Evolutionary conservation across 2,329 filamentous ascomycete species (phyloP), one percentile per base, ranked within the genome.

Genomic region (Lecanosticta acicola): DNA sequence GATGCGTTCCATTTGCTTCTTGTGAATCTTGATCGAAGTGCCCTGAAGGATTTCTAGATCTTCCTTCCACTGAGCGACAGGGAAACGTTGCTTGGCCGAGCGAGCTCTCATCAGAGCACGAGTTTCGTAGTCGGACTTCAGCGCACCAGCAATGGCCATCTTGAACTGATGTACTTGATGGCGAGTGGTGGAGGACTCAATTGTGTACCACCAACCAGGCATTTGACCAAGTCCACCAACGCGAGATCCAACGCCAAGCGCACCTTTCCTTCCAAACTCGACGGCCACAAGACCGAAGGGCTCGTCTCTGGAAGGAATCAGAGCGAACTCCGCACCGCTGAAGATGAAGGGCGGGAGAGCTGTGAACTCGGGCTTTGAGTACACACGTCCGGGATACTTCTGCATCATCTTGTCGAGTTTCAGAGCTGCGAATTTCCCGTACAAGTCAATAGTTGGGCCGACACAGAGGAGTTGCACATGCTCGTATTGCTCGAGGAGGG

Each of bases 151-250:
- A 50, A 84, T 83, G 10, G 81, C 78, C 52, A 73, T 71, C 61
- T 78, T 80, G 69, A 84, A 84, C 59, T 84, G 81, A 37, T 78
- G 75, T 43, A 84, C 69, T 35, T 83, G 66, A 66, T 84, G 81
- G 35, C 73, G 73, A 0, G 80, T 81, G 1, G 78, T 78, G 4
- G 74, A 80, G 0, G 79, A 82, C 60, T 84, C 81, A 45, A 84
- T 77, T 0, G 81, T 83, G 61, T 78, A 84, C 81, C 81, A 84
- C 76, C 80, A 84, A 18, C 81, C 81, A 16, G 81, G 81, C 80
- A 84, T 84, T 59, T 82, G 78, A n/a, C 81, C 80, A 17, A 84
- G 71, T 44, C 81, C 81, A 54, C 81, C 81, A 32, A 84, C 81
- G 43, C 80, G 72, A 32, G 80, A 78, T 37, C 81, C 81, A 45